Conservation (phyloP, 73 alveolate species). For the Tetrahymena borealis region DNA sequence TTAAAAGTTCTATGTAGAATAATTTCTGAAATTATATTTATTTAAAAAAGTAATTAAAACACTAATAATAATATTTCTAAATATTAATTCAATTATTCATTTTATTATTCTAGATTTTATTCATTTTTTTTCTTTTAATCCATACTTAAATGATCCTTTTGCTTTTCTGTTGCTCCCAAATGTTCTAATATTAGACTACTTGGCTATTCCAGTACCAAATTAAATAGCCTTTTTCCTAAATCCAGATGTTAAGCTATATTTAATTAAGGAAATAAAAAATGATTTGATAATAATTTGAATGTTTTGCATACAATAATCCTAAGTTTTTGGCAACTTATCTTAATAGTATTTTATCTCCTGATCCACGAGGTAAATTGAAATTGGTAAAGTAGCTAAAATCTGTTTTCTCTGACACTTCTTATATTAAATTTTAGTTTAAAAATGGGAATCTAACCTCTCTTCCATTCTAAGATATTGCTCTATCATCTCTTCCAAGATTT, state of each 20-base stretch:
- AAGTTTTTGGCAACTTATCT: conserved; percentile 45
- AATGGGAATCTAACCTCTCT: conserved; percentile 89
- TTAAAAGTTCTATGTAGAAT: no score
- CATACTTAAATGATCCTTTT: conserved; percentile 59
- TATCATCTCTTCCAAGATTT: conserved; percentile 94
- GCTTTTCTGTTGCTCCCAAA: conserved; percentile 77
- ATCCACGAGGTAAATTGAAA: conserved; percentile 44
- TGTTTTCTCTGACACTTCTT: conserved; percentile 28
- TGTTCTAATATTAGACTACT: conserved; percentile 50
- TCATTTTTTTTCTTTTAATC: conserved; percentile 1
- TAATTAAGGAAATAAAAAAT: background rate
- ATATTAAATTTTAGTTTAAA: conserved; percentile 66
- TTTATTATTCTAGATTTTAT: background rate
- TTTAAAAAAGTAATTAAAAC: no score
- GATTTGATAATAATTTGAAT: background rate
- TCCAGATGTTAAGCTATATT: background rate
- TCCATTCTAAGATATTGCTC: conserved; percentile 78
- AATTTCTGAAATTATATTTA: no score
- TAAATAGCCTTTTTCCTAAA: conserved; percentile 59
- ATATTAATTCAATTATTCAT: background rate
- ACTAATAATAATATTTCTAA: no score
- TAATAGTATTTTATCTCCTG: conserved; percentile 55
- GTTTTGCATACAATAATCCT: conserved; percentile 34
- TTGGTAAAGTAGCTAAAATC: conserved; percentile 30
- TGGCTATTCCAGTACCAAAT: conserved; percentile 73